Conservation (phyloP, 163 green algal genomes). For the Scenedesmus sp. region DNA sequence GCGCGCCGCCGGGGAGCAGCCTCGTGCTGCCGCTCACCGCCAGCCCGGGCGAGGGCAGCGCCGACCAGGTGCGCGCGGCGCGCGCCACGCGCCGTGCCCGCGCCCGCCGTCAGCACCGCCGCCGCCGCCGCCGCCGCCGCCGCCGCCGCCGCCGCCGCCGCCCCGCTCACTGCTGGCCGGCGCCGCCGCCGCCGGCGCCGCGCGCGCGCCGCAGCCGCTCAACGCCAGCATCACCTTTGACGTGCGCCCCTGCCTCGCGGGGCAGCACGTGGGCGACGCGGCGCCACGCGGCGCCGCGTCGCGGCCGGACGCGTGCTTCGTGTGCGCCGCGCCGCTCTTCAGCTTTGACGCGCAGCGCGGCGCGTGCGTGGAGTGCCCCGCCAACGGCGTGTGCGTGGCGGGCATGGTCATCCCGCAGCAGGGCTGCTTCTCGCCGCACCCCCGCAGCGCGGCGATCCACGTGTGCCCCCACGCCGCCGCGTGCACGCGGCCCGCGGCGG, state of each 20-base stretch:
- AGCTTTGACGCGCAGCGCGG: background rate
- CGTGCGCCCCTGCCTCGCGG: conserved; percentile 29
- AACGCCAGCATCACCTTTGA: background rate
- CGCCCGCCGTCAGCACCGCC: too few species aligned
- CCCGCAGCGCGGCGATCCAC: conserved; percentile 3
- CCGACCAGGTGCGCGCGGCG: background rate
- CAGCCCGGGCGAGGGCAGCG: background rate
- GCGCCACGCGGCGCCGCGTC: too few species aligned
- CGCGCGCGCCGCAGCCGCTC: conserved; percentile 17
- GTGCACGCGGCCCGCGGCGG: background rate
- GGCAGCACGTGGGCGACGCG: background rate
- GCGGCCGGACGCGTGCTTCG: background rate
- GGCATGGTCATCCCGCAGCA: conserved; percentile 19
- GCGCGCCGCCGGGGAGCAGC: background rate
- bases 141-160: too few species aligned
- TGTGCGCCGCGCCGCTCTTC: conserved; percentile 24
- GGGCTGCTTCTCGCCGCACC: conserved; percentile 32
- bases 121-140: background rate
- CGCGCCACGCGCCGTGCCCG: background rate
- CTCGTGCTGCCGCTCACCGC: background rate
- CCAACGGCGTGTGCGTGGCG: background rate
- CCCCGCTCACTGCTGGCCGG: too few species aligned
- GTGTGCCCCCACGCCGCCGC: conserved; percentile 12
- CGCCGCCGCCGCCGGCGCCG: too few species aligned
- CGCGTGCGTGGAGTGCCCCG: background rate